These are phyloP conservation scores for Lipomyces chichibuensis DNA, from an alignment of 805 yeast genomes.

Conservation along the genomic window DNA sequence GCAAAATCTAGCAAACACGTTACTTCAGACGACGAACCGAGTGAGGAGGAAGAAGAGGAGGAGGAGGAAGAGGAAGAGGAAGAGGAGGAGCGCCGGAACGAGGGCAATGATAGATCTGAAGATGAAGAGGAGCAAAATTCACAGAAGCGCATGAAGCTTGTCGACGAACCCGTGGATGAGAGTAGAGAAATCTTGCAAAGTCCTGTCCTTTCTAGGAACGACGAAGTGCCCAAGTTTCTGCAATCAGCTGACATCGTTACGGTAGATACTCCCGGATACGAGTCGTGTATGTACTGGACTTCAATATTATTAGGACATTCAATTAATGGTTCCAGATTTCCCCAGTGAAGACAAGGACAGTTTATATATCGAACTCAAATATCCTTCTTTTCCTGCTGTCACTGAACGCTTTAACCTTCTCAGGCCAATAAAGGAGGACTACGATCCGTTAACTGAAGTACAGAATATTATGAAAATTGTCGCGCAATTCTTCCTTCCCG, in stretches of 20 bases:
- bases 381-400: constrained; percentile 24
- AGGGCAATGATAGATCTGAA: constrained; percentile 3
- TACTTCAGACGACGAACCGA: constrained; percentile 35
- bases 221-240: background rate
- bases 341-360: constrained; percentile 8
- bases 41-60: constrained; percentile 49
- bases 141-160: background rate
- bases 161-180: background rate
- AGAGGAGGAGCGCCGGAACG: constrained; percentile 10
- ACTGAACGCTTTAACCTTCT: constrained; percentile 25
- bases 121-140: background rate
- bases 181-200: constrained; percentile 7
- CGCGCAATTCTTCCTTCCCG: constrained; percentile 49
- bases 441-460: constrained; percentile 66
- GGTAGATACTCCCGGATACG: constrained; percentile 10
- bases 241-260: constrained; percentile 10
- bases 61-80: constrained; percentile 41
- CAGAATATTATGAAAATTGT: constrained; percentile 53
- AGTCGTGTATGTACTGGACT: background rate
- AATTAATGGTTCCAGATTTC: background rate
- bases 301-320: background rate
- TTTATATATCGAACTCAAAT: constrained; percentile 16
- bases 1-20: constrained; percentile 23
- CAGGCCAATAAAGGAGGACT: constrained; percentile 46
- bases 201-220: background rate